Conservation (phyloP, 164 flowering plant genomes). For the Warburgia ugandensis region DNA sequence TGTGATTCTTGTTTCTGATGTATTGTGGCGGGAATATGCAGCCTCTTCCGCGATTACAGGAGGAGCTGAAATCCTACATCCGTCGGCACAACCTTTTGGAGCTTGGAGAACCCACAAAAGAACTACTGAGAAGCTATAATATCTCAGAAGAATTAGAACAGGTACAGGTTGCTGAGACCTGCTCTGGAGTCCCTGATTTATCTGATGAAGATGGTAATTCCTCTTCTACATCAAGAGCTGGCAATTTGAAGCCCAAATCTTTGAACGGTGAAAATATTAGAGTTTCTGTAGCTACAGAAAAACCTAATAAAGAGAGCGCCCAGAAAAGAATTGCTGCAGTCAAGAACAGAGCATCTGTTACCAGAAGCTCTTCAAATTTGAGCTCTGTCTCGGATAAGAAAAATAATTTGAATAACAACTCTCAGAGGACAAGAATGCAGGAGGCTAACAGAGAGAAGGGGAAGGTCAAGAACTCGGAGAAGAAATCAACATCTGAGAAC, state of each 20-base stretch:
- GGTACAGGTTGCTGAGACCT: constrained; percentile 46
- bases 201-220: constrained; percentile 60
- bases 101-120: constrained; percentile 47
- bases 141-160: constrained; percentile 46
- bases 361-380: constrained; percentile 26
- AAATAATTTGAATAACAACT: constrained; percentile 30
- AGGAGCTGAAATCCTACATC: constrained; percentile 66
- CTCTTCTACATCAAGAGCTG: constrained; percentile 28
- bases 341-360: constrained; percentile 24
- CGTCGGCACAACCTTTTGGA: constrained; percentile 51
- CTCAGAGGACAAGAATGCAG: constrained; percentile 34
- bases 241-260: constrained; percentile 56
- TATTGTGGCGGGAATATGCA: constrained; percentile 9
- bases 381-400: constrained; percentile 24
- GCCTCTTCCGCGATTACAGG: constrained; percentile 64
- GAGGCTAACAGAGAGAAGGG: too few relatives aligned
- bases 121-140: constrained; percentile 45
- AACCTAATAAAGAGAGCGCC: constrained; percentile 28
- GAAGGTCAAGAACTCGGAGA: too few relatives aligned
- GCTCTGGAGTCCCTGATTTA: constrained; percentile 46
- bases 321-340: constrained; percentile 22
- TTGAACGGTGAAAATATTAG: constrained; percentile 31
- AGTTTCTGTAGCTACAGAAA: constrained; percentile 23
- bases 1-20: too few relatives aligned
- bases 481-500: too few relatives aligned